Percentiles rank a stretch among this genome's conserved stretches.
phyloP scores from a whole-genome alignment of 192 early-diverging fungal genomes.

The Coemansia erecta region DNA sequence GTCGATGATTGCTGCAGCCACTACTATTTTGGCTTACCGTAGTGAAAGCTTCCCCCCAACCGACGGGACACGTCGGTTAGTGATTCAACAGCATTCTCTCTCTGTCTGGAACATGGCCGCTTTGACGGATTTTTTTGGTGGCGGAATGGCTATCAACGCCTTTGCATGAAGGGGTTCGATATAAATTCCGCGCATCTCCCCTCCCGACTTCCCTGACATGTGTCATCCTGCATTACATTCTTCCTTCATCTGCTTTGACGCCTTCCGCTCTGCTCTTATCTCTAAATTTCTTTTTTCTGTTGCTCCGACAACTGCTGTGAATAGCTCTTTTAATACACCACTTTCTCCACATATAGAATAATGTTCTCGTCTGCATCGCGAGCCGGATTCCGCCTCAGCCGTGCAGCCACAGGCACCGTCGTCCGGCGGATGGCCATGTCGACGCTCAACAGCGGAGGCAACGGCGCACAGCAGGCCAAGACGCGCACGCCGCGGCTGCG shows the following conservation, averaged over 20 bases:
- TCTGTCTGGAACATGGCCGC: neutral
- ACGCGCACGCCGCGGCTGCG: conserved; percentile 36
- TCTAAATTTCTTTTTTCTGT: neutral
- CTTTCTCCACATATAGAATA: conserved; percentile 1
- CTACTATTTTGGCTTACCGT: no score
- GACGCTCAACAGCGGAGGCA: conserved; percentile 13
- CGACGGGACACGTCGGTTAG: neutral
- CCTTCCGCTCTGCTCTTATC: neutral
- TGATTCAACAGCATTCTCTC: no score
- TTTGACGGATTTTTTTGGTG: conserved; percentile 1
- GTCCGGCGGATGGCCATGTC: conserved; percentile 48
- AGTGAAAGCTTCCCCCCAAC: neutral
- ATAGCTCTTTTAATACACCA: neutral
- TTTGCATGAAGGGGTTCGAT: neutral
- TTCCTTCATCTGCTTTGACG: neutral
- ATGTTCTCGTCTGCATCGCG: conserved; percentile 25
- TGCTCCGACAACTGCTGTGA: neutral
- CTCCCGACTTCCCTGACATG: neutral
- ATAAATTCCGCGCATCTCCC: neutral
- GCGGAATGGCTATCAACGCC: neutral
- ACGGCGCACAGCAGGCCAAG: conserved; percentile 1
- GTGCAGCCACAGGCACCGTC: conserved; percentile 13
- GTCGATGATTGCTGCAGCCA: no score
- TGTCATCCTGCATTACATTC: neutral
- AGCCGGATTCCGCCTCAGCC: conserved; percentile 17